Evolutionary conservation across 2,329 filamentous ascomycete genomes (phyloP), one percentile per base, ranked within the genome.

Genomic region (Colletotrichum aenigma): DNA sequence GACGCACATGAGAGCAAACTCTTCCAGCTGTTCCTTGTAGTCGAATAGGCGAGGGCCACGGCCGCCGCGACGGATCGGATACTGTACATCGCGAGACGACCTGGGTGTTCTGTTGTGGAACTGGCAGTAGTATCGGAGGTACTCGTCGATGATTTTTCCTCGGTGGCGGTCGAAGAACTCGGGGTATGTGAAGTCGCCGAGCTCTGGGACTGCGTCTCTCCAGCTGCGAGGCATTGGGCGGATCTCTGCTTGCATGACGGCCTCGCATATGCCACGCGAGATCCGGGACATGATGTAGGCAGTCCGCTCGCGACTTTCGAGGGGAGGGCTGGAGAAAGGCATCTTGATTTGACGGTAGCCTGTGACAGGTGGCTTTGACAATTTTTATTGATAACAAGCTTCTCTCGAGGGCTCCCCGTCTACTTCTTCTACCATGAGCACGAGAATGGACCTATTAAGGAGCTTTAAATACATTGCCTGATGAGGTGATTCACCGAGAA

Each of bases 301-400:
- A 1, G 48, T 67, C 9, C 65, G 30, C 30, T 66, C 43, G 16
- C 38, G 43, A 30, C 64, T 30, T 28, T 28, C 26, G 8, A 66
- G 38, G 1, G 64, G 26, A 1, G 16, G 43, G 18, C 9, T 30
- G 7, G 16, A 15, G 24, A 32, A 13, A 18, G 65, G 30, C 48
- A 66, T 66, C 0, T 38, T 64, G 60, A 26, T 0, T 13, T 61
- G 10, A 60, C 2, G 56, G 16, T 60, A 1, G 16, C 10, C 16
- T 60, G n/a, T 0, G n/a, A 21, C 43, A 52, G n/a, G n/a, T 1
- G n/a, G 2, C n/a, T 52, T 0, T 12, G 0, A 7, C n/a, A 52
- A 52, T 52, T 1, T 5, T 9, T 18, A 0, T 38, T 21, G n/a
- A 12, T 12, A 21, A 21, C 43, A 52, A 21, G 43, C 43, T 13